A percentile compares a stretch with the other conserved stretches of the same genome.
These are phyloP conservation scores for Mucor lusitanicus DNA, from an alignment of 371 early-diverging fungal genomes.

Conservation along the genomic window DNA sequence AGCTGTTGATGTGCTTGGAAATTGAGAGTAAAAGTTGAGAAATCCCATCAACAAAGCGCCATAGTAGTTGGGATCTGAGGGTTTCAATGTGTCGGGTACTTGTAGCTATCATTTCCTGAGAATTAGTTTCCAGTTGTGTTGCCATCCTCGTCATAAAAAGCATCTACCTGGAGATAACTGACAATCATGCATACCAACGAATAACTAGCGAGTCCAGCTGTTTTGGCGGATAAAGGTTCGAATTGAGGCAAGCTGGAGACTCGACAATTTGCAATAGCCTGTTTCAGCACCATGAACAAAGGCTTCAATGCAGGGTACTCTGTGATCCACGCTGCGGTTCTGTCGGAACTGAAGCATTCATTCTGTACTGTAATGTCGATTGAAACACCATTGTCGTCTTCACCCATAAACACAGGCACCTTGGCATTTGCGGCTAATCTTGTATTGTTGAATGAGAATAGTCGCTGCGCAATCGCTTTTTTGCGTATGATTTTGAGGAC, in stretches of 20 bases:
- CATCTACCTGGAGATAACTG: slow-evolving; percentile 26
- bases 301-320: slow-evolving; percentile 27
- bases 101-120: slow-evolving; percentile 4
- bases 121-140: neutral
- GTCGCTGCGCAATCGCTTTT: neutral
- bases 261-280: slow-evolving; percentile 9
- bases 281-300: slow-evolving; percentile 26
- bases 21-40: slow-evolving; percentile 16
- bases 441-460: neutral
- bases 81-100: neutral
- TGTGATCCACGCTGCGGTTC: slow-evolving; percentile 20
- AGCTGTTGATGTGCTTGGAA: slow-evolving; percentile 5
- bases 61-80: slow-evolving; percentile 9
- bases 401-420: slow-evolving; percentile 18
- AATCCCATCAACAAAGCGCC: slow-evolving; percentile 18
- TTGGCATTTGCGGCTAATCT: slow-evolving; percentile 5
- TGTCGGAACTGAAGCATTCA: slow-evolving; percentile 18
- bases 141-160: neutral
- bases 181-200: slow-evolving; percentile 32
- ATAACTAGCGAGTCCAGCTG: slow-evolving; percentile 24
- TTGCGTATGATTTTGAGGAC: slow-evolving; percentile 9
- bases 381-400: neutral
- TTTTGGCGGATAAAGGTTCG: slow-evolving; percentile 20
- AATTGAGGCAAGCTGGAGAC: neutral
- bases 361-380: slow-evolving; percentile 26